Base-by-base conservation (phyloP, 1,284 basidiomycete genomes). In the Vanrija sp. region DNA sequence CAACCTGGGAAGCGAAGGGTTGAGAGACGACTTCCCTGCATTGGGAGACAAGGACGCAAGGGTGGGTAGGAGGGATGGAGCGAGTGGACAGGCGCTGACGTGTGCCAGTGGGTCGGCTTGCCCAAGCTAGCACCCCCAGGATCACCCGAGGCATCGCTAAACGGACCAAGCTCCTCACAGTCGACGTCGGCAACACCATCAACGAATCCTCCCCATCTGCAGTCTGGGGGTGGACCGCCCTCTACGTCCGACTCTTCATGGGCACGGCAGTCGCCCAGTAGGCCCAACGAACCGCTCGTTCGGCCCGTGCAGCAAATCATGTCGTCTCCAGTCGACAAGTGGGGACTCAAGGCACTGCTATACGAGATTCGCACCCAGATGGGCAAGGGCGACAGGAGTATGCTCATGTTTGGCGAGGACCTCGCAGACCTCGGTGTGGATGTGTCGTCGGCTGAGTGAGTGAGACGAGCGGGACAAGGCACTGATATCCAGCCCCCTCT, bases 221-320 rank as follows among this genome's bases (percentile, higher is more conserved):
- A 39, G 37, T 44, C 58, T 4, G 44, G 57, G 18, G 59, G 55
- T 16, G 62, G 58, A 37, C 59, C 68, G 43, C 58, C 63, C 19
- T 63, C 63, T 20, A 63, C 62, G 16, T 48, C 65, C 5, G 68
- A 69, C 53, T 57, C 66, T 8, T 52, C 62, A 47, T 69, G 70
- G 68, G 60, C 60, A 20, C 52, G 67, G 35, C 61, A 62, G 47
- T 66, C 64, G 4, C 62, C 61, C n/a, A 53, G 56, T n/a, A 51
- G 54, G 27, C 51, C 54, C 44, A 57, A 55, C 23, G 69, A 78
- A 55, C 79, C 85, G 65, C 85, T 90, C 56, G 85, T 89, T 67
- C 89, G 93, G 55, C 93, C 95, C 0, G 92, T 92, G 39, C 90
- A 97, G 72, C 95, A 98, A 78, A 85, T 98, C 18, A 81, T 98